A percentile compares a stretch with the other conserved stretches of the same genome.
These are phyloP conservation scores for Kwoniella dendrophila DNA, from an alignment of 768 basidiomycete genomes.

Conservation along the genomic window DNA sequence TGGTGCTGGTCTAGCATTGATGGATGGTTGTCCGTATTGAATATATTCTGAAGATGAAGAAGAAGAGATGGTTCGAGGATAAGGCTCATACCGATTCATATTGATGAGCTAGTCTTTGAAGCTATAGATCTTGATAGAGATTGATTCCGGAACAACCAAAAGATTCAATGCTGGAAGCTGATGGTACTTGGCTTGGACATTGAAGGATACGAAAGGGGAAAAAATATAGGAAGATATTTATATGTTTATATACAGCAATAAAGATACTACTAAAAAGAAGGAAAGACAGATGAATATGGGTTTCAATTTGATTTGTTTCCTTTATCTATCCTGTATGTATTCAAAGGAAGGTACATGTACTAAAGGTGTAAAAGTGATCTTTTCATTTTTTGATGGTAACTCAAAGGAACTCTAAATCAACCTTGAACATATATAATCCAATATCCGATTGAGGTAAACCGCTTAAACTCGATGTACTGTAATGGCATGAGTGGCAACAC, in stretches of 20 bases:
- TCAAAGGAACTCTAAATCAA: no score
- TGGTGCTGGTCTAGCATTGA: neutral
- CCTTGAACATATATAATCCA: no score
- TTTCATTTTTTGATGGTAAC: neutral
- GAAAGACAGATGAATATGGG: neutral
- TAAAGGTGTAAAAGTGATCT: neutral
- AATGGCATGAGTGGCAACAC: no score
- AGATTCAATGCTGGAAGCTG: no score
- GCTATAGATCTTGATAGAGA: neutral
- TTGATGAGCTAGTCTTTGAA: neutral
- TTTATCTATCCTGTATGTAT: neutral
- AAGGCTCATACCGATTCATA: constrained; percentile 8
- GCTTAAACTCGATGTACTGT: no score
- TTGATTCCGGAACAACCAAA: no score
- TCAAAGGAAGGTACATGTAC: constrained; percentile 1
- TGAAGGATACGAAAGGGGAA: no score
- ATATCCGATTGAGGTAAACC: no score
- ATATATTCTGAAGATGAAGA: neutral
- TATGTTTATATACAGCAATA: no score
- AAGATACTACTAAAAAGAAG: no score
- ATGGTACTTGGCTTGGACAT: no score
- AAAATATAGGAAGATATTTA: neutral
- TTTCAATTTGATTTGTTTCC: neutral
- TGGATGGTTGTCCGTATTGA: neutral
- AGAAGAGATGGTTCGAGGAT: neutral